Conservation (phyloP, 805 yeast genomes). For the Debaryomyces maramus region DNA sequence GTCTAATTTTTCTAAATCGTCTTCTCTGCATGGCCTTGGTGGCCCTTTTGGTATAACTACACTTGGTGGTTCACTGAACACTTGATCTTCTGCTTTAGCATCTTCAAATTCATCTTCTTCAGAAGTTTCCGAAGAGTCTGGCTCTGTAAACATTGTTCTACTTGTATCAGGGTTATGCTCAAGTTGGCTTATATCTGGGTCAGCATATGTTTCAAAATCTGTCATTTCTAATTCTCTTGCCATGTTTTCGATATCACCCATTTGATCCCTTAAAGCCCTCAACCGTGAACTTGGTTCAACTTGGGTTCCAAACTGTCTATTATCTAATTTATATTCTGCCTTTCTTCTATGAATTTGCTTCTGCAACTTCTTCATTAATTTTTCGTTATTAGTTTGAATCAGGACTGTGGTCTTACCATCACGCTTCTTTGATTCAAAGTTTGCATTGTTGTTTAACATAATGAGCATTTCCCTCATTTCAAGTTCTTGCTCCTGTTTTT, state of each 20-base stretch:
- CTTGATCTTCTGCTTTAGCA: constrained; percentile 8
- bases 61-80: not conserved
- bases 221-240: constrained; percentile 86
- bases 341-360: constrained; percentile 47
- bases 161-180: not conserved
- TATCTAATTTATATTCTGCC: constrained; percentile 48
- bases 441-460: constrained; percentile 50
- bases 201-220: constrained; percentile 56
- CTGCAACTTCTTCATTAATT: constrained; percentile 42
- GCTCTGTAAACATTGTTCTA: too few relatives aligned
- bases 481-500: constrained; percentile 72
- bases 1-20: constrained; percentile 57
- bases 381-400: constrained; percentile 33
- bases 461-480: constrained; percentile 75
- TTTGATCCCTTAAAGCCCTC: constrained; percentile 72
- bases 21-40: constrained; percentile 42
- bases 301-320: constrained; percentile 47
- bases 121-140: constrained; percentile 8
- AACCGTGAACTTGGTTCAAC: constrained; percentile 78
- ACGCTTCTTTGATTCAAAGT: constrained; percentile 30
- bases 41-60: constrained; percentile 29
- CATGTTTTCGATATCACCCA: constrained; percentile 81
- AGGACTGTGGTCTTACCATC: constrained; percentile 38
- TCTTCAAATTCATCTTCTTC: constrained; percentile 20
- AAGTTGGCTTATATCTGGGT: constrained; percentile 6